Percentiles rank a stretch among this genome's conserved stretches.
Conservation (phyloP, 108 stramenopile genomes). For the Skeletonema potamos region DNA sequence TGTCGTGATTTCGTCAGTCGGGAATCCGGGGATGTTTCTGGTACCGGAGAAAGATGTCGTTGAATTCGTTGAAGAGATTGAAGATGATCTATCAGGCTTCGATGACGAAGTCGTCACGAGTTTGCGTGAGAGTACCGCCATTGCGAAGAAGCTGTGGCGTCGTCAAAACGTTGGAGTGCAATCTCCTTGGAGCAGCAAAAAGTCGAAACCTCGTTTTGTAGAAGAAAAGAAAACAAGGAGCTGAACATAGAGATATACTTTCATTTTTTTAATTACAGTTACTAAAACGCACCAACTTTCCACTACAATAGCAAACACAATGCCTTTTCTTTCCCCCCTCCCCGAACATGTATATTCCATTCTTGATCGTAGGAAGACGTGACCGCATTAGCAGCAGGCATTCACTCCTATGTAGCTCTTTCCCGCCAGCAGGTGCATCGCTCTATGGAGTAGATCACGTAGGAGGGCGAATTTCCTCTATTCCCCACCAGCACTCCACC, state of each 20-base stretch:
- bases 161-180: constrained; percentile 47
- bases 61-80: constrained; percentile 60
- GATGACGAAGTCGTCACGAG: constrained; percentile 52
- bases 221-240: constrained; percentile 47
- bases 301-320: neutral
- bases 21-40: constrained; percentile 63
- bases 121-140: constrained; percentile 71
- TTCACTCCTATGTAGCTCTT: no score
- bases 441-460: no score
- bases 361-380: no score
- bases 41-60: constrained; percentile 49
- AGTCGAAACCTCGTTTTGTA: constrained; percentile 17
- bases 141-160: constrained; percentile 64
- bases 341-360: no score
- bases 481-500: no score
- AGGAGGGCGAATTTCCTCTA: no score
- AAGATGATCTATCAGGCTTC: constrained; percentile 48
- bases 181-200: constrained; percentile 34
- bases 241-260: neutral
- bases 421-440: no score
- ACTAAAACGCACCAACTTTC: no score
- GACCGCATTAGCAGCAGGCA: no score
- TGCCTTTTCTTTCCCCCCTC: no score
- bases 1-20: constrained; percentile 68
- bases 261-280: no score